phyloP scores from a whole-genome alignment of 352 stramenopile genomes.

The Globisporangium polare region DNA sequence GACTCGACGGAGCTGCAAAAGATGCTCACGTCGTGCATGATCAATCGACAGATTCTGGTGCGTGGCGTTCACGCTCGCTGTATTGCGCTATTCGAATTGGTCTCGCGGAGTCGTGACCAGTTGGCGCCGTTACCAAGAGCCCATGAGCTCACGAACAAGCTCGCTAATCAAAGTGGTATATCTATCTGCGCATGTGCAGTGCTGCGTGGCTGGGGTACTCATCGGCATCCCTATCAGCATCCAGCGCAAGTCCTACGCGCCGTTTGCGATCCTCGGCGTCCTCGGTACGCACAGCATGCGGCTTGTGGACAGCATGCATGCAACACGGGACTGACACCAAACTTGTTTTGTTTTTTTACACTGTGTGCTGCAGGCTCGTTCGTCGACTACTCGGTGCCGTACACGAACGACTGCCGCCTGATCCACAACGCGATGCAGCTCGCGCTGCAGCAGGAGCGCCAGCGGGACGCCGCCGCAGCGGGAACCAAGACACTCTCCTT shows the following conservation, averaged over 20 bases:
- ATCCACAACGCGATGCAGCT: constrained; percentile 79
- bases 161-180: neutral
- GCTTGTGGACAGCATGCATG: too few relatives aligned
- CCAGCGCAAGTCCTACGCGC: constrained; percentile 72
- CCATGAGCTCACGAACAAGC: neutral
- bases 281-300: constrained; percentile 35
- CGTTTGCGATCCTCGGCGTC: constrained; percentile 72
- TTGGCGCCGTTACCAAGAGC: neutral
- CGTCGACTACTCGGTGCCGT: constrained; percentile 82
- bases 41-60: constrained; percentile 80
- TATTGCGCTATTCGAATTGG: neutral
- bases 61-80: neutral
- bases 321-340: neutral
- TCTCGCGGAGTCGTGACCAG: neutral
- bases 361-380: constrained; percentile 53
- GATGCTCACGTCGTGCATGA: constrained; percentile 85
- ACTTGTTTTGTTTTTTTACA: neutral
- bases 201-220: constrained; percentile 73
- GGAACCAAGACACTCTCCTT: constrained; percentile 11
- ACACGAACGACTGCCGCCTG: constrained; percentile 74
- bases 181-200: constrained; percentile 26
- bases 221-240: constrained; percentile 84
- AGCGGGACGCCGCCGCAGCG: constrained; percentile 28
- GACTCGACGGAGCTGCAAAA: constrained; percentile 71
- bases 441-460: constrained; percentile 56